phyloP scores from a whole-genome alignment of 345 rosid genomes.

The Boechera divaricarpa region DNA sequence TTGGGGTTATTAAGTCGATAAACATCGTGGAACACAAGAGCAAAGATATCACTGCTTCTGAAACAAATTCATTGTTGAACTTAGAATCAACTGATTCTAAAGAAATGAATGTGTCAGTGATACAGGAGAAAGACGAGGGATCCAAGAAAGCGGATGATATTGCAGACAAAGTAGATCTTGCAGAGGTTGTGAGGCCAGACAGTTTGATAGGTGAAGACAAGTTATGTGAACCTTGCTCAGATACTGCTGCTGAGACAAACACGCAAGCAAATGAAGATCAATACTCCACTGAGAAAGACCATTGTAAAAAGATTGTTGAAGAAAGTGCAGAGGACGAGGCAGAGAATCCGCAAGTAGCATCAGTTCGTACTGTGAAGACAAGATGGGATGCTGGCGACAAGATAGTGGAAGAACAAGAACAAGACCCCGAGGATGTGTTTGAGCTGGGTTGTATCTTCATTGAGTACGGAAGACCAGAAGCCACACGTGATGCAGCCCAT shows the following conservation, averaged over 20 bases:
- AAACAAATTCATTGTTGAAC: conserved; percentile 41
- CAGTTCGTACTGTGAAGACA: conserved; percentile 25
- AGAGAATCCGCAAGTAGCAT: conserved; percentile 36
- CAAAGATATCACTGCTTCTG: conserved; percentile 27
- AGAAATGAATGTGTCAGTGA: conserved; percentile 35
- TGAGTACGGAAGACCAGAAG: conserved; percentile 78
- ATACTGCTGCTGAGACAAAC: conserved; percentile 37
- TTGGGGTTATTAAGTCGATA: conserved; percentile 80
- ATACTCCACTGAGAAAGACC: conserved; percentile 38
- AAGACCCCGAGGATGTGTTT: conserved; percentile 46
- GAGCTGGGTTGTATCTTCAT: conserved; percentile 76
- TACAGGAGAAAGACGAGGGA: conserved; percentile 32
- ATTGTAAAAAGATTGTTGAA: conserved; percentile 33
- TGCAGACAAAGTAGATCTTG: conserved; percentile 34
- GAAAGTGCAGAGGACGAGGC: conserved; percentile 37
- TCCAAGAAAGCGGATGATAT: conserved; percentile 31
- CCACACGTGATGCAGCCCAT: conserved; percentile 72
- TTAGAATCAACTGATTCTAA: conserved; percentile 19
- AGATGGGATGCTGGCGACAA: conserved; percentile 43
- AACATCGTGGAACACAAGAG: conserved; percentile 58
- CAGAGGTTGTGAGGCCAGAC: conserved; percentile 37
- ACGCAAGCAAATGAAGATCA: conserved; percentile 32
- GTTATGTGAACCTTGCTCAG: conserved; percentile 39
- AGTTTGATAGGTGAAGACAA: conserved; percentile 43
- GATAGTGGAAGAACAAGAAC: conserved; percentile 44